Evolutionary conservation across 108 stramenopile species (phyloP), one percentile per base, ranked within the genome.

Genomic region (Aurantiochytrium sp.): DNA sequence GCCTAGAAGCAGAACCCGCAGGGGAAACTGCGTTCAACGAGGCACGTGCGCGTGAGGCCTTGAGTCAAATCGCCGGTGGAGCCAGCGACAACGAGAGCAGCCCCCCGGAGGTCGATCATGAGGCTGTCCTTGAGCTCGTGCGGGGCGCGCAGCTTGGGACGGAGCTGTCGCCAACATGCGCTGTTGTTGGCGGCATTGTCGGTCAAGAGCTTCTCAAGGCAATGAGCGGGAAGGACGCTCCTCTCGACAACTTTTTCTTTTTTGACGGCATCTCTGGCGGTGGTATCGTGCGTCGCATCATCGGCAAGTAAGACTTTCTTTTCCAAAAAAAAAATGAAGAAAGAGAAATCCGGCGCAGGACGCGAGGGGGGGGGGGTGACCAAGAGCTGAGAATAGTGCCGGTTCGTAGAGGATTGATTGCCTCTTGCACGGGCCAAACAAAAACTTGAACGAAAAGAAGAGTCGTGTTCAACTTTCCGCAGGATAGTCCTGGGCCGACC

Each of bases 161-260:
- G 5, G 92, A 92, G 58, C 25, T 93, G 8, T 91, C 91, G n/a
- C 92, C 92, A 6, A 92, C 92, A 10, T 92, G 92, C 43, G 92
- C 92, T 3, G 90, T 93, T 6, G 87, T 91, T 43, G 92, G 92
- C 44, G 92, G 92, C 21, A 91, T 91, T 28, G 42, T 92, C 44
- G 92, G 92, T 29, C 92, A 92, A 53, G 92, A 93, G 88, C 60
- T 92, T 5, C 28, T 91, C 59, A 89, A 89, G 64, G 91, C 76
- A 21, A 42, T 91, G 16, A 51, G 51, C 19, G 59, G 72, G 10
- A 87, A 60, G 43, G 88, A 72, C 18, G 49, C 58, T 19, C 91
- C 91, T 4, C 21, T 88, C 12, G 5, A 73, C 53, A 91, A 91
- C 43, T 23, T 89, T 43, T 91, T 91, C 90, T 47, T 88, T 25